Base-by-base conservation (phyloP, 2,329 filamentous ascomycete species). In the Colletotrichum tabaci region DNA sequence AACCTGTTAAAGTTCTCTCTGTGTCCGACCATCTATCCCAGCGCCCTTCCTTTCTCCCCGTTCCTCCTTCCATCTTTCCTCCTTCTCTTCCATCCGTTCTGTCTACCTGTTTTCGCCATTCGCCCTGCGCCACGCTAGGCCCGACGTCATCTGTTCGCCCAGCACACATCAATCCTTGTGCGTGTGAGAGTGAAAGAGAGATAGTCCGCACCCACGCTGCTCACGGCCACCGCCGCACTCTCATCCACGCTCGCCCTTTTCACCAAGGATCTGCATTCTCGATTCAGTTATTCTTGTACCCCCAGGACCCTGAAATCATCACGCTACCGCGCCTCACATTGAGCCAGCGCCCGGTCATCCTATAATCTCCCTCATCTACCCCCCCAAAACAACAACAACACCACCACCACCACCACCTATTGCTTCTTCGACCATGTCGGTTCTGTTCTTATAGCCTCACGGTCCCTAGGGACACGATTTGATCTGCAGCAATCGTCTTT, bases 401-500 rank as follows among this genome's bases (percentile, higher is more conserved):
- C 16, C 56, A 66, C 26, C 63, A 26, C 38, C 47, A 60, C 63
- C 40, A 69, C 61, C 58, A 58, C 53, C 66, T 38, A 30, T 35
- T 44, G 35, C 40, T 70, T n/a, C 42, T 47, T 74, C 67, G 40
- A 76, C 49, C 44, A 81, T 81, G 80, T 77, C 74, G 47, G 74
- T 71, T 61, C 67, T 66, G 49, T 58, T 67, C 72, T 82, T 82
- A 82, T 83, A 83, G 79, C 80, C 77, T 60, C 72, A 78, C 82
- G 76, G 84, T 86, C 83, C 84, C 78, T 81, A 84, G 83, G 84
- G 84, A 85, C 84, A 81, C 80, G 75, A 77, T 44, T 60, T 64
- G 52, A 60, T 71, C 46, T 64, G 60, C 60, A 60, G 57, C 42
- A 72, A 52, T 67, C 61, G 69, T 72, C 65, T 68, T 46, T 52